Evolutionary conservation across 768 basidiomycete genomes (phyloP), one percentile per base, ranked within the genome.

Genomic region (Psilocybe subaeruginosa): DNA sequence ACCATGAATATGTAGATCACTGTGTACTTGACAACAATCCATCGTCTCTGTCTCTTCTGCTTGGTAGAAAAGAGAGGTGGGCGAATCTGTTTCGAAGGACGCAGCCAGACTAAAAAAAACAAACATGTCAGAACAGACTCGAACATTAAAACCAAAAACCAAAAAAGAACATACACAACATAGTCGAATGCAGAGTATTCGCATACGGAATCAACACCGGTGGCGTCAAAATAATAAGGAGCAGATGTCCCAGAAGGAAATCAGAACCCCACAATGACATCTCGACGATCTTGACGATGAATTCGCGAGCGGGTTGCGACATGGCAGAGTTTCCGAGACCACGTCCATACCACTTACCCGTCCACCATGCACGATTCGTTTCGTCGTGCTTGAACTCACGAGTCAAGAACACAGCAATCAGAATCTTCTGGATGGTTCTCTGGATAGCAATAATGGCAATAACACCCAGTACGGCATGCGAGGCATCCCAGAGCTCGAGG

Each of bases 371-470:
- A 62, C 93, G 85, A 78, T 99, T 99, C 29, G 93, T 96, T 79
- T 98, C 95, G 71, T 99, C 97, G 72, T 97, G 94, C 79, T 99
- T 98, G 82, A 91, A 97, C 76, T 99, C 97, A 70, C 97, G 90
- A 27, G 95, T 93, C 49, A 99, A 83, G 84, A 96, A 94, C 49
- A 95, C 90, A 4, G 95, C 85, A 64, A 99, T 99, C 57, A 97
- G 82, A 63, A 97, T 87, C 80, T 99, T 99, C 78, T 94, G 92
- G 67, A 99, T 85, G 39, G 92, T 89, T 50, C 97, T 85, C 75
- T 99, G 96, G 53, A 99, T 88, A 27, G 91, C 87, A 63, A 97
- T 85, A 61, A 96, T 90, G 41, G 92, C 83, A 64, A 98, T 90
- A 71, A 97, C 81, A 56, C 97, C 97, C 27, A 99, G 82, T 3